Percentiles rank a stretch among this genome's conserved stretches.
Evolutionary conservation across 164 flowering plant species (phyloP).

Genomic region (Cinnamomum micranthum): DNA sequence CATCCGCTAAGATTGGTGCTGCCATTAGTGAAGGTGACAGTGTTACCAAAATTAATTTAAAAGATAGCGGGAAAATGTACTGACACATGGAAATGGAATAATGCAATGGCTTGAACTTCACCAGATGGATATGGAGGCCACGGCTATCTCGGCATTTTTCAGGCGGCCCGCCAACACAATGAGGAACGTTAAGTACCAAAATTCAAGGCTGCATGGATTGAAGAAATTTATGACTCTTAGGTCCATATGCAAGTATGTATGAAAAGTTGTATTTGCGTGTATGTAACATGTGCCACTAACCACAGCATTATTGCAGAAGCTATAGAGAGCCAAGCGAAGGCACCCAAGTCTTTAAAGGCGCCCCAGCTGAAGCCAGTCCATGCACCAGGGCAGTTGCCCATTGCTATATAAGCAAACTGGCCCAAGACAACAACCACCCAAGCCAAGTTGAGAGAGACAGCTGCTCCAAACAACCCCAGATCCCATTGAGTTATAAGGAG

Average conservation of each 20-base stretch:
- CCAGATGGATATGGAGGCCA: constrained; percentile 12
- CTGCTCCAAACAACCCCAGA: constrained; percentile 42
- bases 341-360: constrained; percentile 51
- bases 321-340: constrained; percentile 43
- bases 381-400: constrained; percentile 29
- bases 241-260: no score
- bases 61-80: neutral
- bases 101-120: neutral
- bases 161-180: constrained; percentile 12
- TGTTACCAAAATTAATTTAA: no score
- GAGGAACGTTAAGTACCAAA: constrained; percentile 7
- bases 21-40: neutral
- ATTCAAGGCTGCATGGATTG: constrained; percentile 12
- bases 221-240: no score
- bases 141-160: constrained; percentile 11
- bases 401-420: constrained; percentile 26
- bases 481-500: constrained; percentile 31
- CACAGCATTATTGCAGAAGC: constrained; percentile 66
- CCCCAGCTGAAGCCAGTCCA: constrained; percentile 28
- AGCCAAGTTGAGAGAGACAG: constrained; percentile 32
- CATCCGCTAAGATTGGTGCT: constrained; percentile 5
- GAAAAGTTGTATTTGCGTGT: no score
- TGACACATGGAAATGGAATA: neutral
- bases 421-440: constrained; percentile 53
- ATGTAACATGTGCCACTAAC: constrained; percentile 20